phyloP scores from a whole-genome alignment of 306 rosid species.

The Hippophae tibetana region DNA sequence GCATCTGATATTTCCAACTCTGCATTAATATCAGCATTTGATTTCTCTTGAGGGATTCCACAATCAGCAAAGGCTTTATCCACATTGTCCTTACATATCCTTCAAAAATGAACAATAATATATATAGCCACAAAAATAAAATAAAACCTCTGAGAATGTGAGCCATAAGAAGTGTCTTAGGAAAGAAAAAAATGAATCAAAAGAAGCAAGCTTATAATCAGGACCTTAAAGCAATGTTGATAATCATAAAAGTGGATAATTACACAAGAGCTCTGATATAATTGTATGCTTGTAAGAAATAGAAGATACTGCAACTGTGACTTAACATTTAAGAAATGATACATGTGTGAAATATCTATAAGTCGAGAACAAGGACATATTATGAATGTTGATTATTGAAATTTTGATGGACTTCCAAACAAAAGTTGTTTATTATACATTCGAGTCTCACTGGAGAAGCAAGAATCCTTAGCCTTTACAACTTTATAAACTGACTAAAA shows the following conservation, averaged over 20 bases:
- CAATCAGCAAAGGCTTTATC: conserved; percentile 70
- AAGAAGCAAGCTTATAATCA: no score
- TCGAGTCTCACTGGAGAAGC: not conserved
- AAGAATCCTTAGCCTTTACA: not conserved
- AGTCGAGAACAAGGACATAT: no score
- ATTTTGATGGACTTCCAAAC: not conserved
- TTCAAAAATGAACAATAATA: conserved; percentile 30
- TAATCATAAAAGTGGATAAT: no score
- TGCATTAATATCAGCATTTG: conserved; percentile 86
- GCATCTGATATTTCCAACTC: conserved; percentile 93
- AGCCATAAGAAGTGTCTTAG: not conserved
- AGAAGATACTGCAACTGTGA: no score
- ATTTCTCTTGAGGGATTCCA: conserved; percentile 83
- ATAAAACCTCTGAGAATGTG: not conserved
- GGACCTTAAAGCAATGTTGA: no score
- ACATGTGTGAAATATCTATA: no score
- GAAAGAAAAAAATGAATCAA: no score
- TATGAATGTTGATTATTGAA: not conserved
- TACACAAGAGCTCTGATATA: no score
- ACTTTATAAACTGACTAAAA: not conserved
- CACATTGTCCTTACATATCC: conserved; percentile 79
- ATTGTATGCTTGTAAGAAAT: no score
- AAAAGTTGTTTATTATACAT: not conserved
- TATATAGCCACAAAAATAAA: conserved; percentile 5
- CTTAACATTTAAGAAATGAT: no score